Conservation (phyloP, 192 early-diverging fungal species). For the Dissophora globulifera region DNA sequence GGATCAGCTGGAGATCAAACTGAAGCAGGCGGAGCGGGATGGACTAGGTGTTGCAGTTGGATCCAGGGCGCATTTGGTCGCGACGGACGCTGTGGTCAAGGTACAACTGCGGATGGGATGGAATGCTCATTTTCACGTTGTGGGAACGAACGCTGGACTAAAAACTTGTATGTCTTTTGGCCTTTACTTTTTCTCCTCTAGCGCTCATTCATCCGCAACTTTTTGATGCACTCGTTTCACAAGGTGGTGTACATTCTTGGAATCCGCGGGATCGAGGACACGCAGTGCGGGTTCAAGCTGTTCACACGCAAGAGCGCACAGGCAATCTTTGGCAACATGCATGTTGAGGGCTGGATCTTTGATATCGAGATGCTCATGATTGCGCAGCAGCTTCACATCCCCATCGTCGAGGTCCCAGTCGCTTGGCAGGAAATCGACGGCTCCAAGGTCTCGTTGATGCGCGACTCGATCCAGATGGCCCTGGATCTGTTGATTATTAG, state of each 20-base stretch:
- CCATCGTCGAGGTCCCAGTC: conserved; percentile 89
- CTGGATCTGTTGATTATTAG: conserved; percentile 88
- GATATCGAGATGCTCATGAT: conserved; percentile 95
- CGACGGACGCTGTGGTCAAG: conserved; percentile 86
- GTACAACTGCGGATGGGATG: too few species aligned
- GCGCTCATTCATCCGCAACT: conserved; percentile 91
- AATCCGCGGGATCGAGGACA: conserved; percentile 89
- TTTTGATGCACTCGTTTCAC: conserved; percentile 96
- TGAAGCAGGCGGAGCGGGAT: conserved; percentile 55
- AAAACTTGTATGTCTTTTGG: too few species aligned
- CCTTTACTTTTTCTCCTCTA: conserved; percentile 56
- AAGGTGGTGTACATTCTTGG: conserved; percentile 88
- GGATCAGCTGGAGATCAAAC: conserved; percentile 62
- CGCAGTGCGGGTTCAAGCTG: conserved; percentile 98
- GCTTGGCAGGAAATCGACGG: conserved; percentile 98
- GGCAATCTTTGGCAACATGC: conserved; percentile 88
- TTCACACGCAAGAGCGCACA: conserved; percentile 82
- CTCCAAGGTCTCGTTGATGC: conserved; percentile 88
- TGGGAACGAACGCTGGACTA: too few species aligned
- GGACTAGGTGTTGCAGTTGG: conserved; percentile 83
- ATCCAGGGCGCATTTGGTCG: conserved; percentile 91
- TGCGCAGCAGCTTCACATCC: conserved; percentile 74
- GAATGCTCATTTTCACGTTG: too few species aligned
- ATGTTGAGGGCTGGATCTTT: conserved; percentile 98
- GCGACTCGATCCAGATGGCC: conserved; percentile 91